These are phyloP conservation scores for Inosperma sp. DNA, from an alignment of 768 basidiomycete genomes.

Conservation along the genomic window DNA sequence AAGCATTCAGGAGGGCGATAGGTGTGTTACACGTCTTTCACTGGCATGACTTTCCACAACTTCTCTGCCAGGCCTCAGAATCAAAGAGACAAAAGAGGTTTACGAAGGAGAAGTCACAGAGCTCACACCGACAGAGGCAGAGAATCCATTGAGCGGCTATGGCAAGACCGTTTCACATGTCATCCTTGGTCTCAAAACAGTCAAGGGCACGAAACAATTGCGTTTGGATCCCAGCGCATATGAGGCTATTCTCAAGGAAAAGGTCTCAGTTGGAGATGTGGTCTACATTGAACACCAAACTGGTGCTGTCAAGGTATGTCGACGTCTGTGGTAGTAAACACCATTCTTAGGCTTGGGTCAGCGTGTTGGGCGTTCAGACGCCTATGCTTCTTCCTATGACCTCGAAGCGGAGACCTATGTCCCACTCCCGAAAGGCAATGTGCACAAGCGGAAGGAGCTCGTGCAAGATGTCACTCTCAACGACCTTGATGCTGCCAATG, in stretches of 20 bases:
- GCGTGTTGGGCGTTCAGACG: slow-evolving; percentile 95
- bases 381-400: slow-evolving; percentile 96
- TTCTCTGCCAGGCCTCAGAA: slow-evolving; percentile 75
- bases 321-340: not conserved
- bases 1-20: slow-evolving; percentile 91
- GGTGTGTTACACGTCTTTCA: no score
- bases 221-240: slow-evolving; percentile 93
- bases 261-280: slow-evolving; percentile 94
- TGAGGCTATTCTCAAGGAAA: slow-evolving; percentile 95
- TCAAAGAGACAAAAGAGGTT: slow-evolving; percentile 98
- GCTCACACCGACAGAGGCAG: slow-evolving; percentile 91
- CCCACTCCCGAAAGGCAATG: slow-evolving; percentile 93
- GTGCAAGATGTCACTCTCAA: slow-evolving; percentile 94
- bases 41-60: no score
- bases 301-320: slow-evolving; percentile 87
- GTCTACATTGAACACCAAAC: slow-evolving; percentile 93
- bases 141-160: slow-evolving; percentile 95
- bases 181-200: slow-evolving; percentile 91
- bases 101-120: slow-evolving; percentile 99
- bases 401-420: slow-evolving; percentile 98
- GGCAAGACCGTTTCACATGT: slow-evolving; percentile 99
- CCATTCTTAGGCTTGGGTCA: slow-evolving; percentile 28
- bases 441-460: slow-evolving; percentile 93
- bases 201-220: slow-evolving; percentile 89
- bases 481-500: slow-evolving; percentile 95